These are phyloP conservation scores for Aechmea fasciata DNA, from an alignment of 176 grass and related monocot species.

Conservation along the genomic window DNA sequence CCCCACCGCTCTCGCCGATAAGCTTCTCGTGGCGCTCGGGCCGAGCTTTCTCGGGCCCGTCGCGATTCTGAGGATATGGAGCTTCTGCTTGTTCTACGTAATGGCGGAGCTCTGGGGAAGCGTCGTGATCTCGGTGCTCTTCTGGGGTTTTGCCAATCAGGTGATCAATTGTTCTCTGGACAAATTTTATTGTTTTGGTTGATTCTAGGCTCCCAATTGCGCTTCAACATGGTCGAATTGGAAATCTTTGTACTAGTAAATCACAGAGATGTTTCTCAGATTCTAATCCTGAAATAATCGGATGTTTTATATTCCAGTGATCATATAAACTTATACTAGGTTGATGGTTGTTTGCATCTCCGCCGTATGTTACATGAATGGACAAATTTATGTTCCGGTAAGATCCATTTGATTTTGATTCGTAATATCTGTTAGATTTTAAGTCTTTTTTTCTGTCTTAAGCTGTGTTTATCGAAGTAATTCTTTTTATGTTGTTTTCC, in stretches of 20 bases:
- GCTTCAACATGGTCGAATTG: neutral
- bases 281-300: too few relatives aligned
- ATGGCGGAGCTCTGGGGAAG: constrained; percentile 98
- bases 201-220: neutral
- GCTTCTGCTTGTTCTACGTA: constrained; percentile 96
- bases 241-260: neutral
- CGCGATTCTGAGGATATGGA: constrained; percentile 85
- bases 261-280: too few relatives aligned
- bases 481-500: neutral
- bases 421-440: too few relatives aligned
- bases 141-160: constrained; percentile 96
- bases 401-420: too few relatives aligned
- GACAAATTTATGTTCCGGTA: too few relatives aligned
- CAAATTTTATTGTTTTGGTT: neutral
- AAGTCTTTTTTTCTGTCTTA: too few relatives aligned
- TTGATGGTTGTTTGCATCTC: too few relatives aligned
- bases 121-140: constrained; percentile 92
- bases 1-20: constrained; percentile 73
- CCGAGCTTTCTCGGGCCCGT: constrained; percentile 82
- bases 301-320: too few relatives aligned
- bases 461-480: neutral
- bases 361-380: too few relatives aligned
- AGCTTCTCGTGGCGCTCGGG: constrained; percentile 47
- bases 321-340: too few relatives aligned
- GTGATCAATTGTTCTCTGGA: constrained; percentile 18